Conservation (phyloP, 148 eudicot genomes). For the Pharnaceum exiguum region DNA sequence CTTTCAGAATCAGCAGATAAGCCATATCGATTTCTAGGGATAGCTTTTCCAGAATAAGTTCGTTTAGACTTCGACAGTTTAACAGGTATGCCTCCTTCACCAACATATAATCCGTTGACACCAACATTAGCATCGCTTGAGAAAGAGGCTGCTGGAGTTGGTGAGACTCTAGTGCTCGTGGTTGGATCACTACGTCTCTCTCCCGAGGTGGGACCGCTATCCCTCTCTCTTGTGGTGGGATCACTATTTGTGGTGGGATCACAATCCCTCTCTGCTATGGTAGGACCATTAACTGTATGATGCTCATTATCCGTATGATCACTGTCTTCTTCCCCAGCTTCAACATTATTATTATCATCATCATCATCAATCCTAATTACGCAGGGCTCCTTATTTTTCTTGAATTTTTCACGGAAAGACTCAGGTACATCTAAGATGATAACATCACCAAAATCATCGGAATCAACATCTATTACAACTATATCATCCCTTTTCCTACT, state of each 20-base stretch:
- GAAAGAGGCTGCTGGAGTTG: slow-evolving; percentile 15
- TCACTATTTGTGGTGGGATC: slow-evolving; percentile 32
- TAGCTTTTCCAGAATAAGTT: slow-evolving; percentile 60
- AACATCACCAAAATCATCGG: slow-evolving; percentile 44
- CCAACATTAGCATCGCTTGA: slow-evolving; percentile 12
- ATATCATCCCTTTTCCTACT: slow-evolving; percentile 40
- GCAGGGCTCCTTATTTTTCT: slow-evolving; percentile 20
- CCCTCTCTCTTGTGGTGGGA: slow-evolving; percentile 12
- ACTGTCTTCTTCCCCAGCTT: slow-evolving; percentile 15
- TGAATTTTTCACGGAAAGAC: slow-evolving; percentile 34
- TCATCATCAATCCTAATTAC: slow-evolving; percentile 77
- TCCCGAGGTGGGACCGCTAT: slow-evolving; percentile 28
- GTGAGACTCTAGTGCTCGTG: slow-evolving; percentile 25
- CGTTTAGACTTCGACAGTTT: slow-evolving; percentile 69
- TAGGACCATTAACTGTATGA: too few relatives aligned
- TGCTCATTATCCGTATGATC: too few relatives aligned
- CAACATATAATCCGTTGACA: slow-evolving; percentile 34
- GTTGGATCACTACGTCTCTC: slow-evolving; percentile 26
- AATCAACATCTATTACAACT: slow-evolving; percentile 74
- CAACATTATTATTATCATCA: slow-evolving; percentile 26
- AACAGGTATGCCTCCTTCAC: slow-evolving; percentile 47
- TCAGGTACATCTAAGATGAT: slow-evolving; percentile 69
- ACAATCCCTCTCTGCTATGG: slow-evolving; percentile 10
- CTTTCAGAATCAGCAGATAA: slow-evolving; percentile 35
- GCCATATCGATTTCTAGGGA: slow-evolving; percentile 44